These are phyloP conservation scores for Athelia sp. DNA, from an alignment of 1,284 basidiomycete genomes.

Conservation along the genomic window DNA sequence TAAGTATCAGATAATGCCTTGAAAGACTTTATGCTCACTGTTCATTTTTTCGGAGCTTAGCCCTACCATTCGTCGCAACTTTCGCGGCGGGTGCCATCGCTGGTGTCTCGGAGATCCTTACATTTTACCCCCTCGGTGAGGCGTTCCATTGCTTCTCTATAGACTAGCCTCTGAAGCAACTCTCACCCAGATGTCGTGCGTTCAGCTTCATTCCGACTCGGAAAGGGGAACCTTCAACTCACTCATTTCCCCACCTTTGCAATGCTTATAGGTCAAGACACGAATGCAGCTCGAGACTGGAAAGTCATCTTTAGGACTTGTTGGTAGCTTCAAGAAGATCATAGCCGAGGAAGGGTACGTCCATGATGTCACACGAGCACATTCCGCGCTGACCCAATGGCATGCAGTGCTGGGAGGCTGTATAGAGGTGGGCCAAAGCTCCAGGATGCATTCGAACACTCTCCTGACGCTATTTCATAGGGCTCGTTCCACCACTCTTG, in stretches of 20 bases:
- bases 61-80: conserved; percentile 82
- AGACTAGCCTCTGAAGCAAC: not conserved
- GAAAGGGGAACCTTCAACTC: too few species aligned
- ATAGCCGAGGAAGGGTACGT: conserved; percentile 81
- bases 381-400: not conserved
- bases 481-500: conserved; percentile 90
- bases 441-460: conserved; percentile 2
- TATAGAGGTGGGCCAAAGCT: conserved; percentile 65
- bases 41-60: conserved; percentile 30
- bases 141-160: conserved; percentile 1
- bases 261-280: conserved; percentile 78
- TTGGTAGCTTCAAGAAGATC: conserved; percentile 77
- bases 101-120: conserved; percentile 85
- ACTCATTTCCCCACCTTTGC: not conserved
- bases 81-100: conserved; percentile 91
- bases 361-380: conserved; percentile 14
- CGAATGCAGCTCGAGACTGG: conserved; percentile 94
- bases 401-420: conserved; percentile 68
- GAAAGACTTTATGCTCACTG: too few species aligned
- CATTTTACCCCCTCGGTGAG: conserved; percentile 89
- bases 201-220: not conserved
- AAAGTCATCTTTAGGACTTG: conserved; percentile 71
- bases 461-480: conserved; percentile 24
- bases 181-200: conserved; percentile 1
- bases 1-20: conserved; percentile 18